These are phyloP conservation scores for Hypoxylon cercidicola DNA, from an alignment of 495 filamentous ascomycete species.

Conservation along the genomic window DNA sequence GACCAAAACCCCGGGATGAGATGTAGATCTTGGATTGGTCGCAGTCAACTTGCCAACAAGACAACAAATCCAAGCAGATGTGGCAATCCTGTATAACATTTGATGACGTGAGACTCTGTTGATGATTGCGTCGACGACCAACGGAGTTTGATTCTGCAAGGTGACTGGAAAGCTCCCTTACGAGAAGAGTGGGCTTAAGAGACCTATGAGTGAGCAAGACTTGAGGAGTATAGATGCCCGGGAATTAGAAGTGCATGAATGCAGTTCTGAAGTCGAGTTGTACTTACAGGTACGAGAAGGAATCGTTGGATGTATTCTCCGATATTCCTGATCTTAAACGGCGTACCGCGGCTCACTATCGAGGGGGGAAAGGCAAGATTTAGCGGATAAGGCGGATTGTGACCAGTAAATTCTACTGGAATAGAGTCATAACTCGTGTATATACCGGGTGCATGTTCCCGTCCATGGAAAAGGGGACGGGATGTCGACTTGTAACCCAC, in stretches of 20 bases:
- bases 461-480: neutral
- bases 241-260: too few relatives aligned
- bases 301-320: conserved; percentile 31
- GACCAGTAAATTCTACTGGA: neutral
- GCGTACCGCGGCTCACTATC: conserved; percentile 16
- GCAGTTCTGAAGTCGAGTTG: neutral
- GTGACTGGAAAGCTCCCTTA: neutral
- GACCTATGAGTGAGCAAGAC: too few relatives aligned
- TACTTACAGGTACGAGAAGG: neutral
- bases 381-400: conserved; percentile 16
- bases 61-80: conserved; percentile 2
- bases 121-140: neutral
- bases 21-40: conserved; percentile 38
- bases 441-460: conserved; percentile 1
- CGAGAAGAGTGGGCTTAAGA: too few relatives aligned
- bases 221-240: too few relatives aligned
- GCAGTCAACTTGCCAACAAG: conserved; percentile 2
- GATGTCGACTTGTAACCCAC: too few relatives aligned
- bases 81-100: conserved; percentile 12
- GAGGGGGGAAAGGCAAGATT: conserved; percentile 23
- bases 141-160: neutral
- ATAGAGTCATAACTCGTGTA: conserved; percentile 7
- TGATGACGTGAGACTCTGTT: conserved; percentile 28
- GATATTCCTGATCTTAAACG: conserved; percentile 27
- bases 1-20: conserved; percentile 40